Percentiles rank a stretch among this genome's conserved stretches.
Conservation (phyloP, 192 early-diverging fungal genomes). For the Dissophora globulifera region DNA sequence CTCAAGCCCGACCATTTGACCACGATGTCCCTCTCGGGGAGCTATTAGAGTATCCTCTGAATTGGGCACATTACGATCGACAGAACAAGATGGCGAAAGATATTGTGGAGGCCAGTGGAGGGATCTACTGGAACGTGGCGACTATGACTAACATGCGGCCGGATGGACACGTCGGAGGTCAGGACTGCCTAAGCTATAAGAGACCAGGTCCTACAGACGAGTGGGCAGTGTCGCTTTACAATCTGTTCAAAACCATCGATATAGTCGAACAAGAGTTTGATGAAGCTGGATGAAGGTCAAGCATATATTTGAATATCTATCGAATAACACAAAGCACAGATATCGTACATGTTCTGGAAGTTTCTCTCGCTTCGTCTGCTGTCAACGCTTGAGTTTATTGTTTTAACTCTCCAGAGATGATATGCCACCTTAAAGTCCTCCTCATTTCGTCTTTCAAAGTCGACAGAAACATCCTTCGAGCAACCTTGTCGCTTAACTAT, state of each 20-base stretch:
- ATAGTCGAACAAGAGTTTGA: conserved; percentile 19
- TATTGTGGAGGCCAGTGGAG: conserved; percentile 61
- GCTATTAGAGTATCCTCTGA: conserved; percentile 29
- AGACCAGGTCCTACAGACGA: conserved; percentile 66
- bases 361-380: too few species aligned
- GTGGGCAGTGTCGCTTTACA: conserved; percentile 55
- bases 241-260: conserved; percentile 40
- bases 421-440: too few species aligned
- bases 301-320: too few species aligned
- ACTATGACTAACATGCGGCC: conserved; percentile 56
- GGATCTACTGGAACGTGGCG: conserved; percentile 63
- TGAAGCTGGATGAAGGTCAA: background rate
- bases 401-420: too few species aligned
- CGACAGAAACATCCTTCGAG: too few species aligned
- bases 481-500: too few species aligned
- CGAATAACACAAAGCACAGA: too few species aligned
- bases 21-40: conserved; percentile 41
- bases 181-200: conserved; percentile 66
- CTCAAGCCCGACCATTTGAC: conserved; percentile 38
- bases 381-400: too few species aligned
- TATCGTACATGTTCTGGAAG: too few species aligned
- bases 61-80: conserved; percentile 55
- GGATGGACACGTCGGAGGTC: conserved; percentile 67
- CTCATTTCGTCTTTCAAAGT: background rate
- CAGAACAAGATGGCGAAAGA: conserved; percentile 63